A percentile compares a stretch with the other conserved stretches of the same genome.
Evolutionary conservation across 192 early-diverging fungal species (phyloP).

Genomic region (Podila epigama): DNA sequence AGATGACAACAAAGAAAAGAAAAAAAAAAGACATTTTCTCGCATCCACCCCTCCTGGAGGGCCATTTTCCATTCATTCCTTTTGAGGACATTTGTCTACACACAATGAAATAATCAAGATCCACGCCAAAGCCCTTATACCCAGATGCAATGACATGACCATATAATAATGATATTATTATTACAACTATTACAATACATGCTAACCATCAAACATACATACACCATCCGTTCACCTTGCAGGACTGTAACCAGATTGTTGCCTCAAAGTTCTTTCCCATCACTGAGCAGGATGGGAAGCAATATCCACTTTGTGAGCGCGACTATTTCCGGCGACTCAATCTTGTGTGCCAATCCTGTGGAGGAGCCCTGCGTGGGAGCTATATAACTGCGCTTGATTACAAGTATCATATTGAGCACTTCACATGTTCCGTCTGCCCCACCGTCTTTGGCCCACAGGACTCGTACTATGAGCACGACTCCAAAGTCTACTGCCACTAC

Average conservation of each 20-base stretch:
- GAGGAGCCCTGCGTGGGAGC: slow-evolving; percentile 84
- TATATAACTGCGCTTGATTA: slow-evolving; percentile 92
- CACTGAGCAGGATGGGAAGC: slow-evolving; percentile 60
- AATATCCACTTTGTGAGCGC: slow-evolving; percentile 80
- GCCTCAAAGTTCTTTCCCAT: slow-evolving; percentile 89
- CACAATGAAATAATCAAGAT: too few species aligned
- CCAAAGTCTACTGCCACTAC: slow-evolving; percentile 91
- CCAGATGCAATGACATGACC: too few species aligned
- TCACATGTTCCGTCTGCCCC: slow-evolving; percentile 92
- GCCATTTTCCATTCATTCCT: too few species aligned
- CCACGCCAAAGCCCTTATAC: too few species aligned
- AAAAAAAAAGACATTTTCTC: neutral
- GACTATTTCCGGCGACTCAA: slow-evolving; percentile 89
- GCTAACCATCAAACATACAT: neutral
- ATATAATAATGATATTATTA: neutral
- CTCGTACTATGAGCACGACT: slow-evolving; percentile 95
- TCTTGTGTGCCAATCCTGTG: slow-evolving; percentile 87
- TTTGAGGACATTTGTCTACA: too few species aligned
- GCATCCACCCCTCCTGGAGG: too few species aligned
- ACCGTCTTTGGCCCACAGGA: slow-evolving; percentile 95
- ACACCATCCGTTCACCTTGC: slow-evolving; percentile 2
- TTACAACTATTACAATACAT: neutral
- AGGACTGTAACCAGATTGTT: slow-evolving; percentile 82
- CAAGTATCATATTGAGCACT: slow-evolving; percentile 98
- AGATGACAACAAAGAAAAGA: too few species aligned